Evolutionary conservation across 495 filamentous ascomycete genomes (phyloP).

Genomic region (Glutinoglossum americanum): DNA sequence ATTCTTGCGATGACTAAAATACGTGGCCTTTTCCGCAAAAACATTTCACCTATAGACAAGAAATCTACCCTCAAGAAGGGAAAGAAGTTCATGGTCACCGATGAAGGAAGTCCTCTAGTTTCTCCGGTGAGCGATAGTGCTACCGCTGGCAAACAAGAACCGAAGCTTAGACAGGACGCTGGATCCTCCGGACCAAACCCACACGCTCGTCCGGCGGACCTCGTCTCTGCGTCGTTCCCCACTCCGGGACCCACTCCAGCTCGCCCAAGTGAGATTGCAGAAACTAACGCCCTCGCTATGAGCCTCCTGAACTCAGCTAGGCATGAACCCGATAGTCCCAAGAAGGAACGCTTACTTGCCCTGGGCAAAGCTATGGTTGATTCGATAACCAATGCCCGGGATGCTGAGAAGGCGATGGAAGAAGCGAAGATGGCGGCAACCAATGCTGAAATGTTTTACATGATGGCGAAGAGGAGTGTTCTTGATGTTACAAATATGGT

Average conservation of each 20-base stretch:
- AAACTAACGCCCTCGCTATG: constrained; percentile 9
- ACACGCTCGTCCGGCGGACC: not conserved
- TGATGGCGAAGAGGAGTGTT: constrained; percentile 14
- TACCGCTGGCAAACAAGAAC: not conserved
- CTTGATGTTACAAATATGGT: not conserved
- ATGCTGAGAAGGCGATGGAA: constrained; percentile 19
- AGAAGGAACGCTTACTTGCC: constrained; percentile 13
- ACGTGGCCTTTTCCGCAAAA: not conserved
- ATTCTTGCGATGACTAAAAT: not conserved
- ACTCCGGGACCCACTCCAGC: not conserved
- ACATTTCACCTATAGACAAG: not conserved
- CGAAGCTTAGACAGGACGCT: not conserved
- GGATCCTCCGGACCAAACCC: not conserved
- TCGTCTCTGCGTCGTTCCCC: not conserved
- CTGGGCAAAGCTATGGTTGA: constrained; percentile 18
- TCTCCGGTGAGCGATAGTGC: not conserved
- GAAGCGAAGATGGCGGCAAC: constrained; percentile 17
- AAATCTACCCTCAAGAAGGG: not conserved
- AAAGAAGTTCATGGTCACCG: not conserved
- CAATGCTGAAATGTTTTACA: constrained; percentile 14
- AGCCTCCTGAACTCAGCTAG: constrained; percentile 17
- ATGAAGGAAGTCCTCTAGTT: not conserved
- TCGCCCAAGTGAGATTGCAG: not conserved
- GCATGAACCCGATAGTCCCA: constrained; percentile 12
- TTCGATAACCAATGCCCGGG: constrained; percentile 15